Conservation (phyloP, 768 basidiomycete genomes). For the Termitomyces sp. region DNA sequence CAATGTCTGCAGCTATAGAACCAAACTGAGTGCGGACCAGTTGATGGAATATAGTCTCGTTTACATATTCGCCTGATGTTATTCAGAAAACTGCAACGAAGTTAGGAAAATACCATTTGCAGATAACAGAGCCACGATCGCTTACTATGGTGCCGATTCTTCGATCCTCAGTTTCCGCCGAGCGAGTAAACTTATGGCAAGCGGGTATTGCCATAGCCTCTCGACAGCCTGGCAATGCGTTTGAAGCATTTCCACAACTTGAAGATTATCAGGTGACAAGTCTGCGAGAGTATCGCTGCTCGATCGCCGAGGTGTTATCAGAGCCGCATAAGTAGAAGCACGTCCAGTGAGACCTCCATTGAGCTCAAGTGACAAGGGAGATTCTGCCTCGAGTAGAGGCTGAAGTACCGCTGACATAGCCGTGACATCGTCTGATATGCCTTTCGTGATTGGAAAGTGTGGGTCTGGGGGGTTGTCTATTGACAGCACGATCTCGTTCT, state of each 20-base stretch:
- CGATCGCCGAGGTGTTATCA: conserved; percentile 7
- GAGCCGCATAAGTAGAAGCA: conserved; percentile 10
- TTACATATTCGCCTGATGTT: conserved; percentile 61
- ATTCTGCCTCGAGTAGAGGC: conserved; percentile 12
- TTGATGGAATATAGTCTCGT: conserved; percentile 67
- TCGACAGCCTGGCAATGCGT: conserved; percentile 47
- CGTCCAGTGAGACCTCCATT: conserved; percentile 15
- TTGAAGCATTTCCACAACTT: conserved; percentile 48
- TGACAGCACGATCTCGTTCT: conserved; percentile 5
- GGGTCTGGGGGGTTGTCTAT: conserved; percentile 11
- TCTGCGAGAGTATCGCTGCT: conserved; percentile 9
- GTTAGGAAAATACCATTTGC: background rate
- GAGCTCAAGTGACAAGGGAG: conserved; percentile 6
- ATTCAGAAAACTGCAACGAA: conserved; percentile 54
- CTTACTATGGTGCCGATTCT: conserved; percentile 75
- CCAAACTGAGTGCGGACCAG: conserved; percentile 38
- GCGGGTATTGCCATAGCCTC: conserved; percentile 65
- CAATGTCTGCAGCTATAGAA: background rate
- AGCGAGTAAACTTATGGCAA: conserved; percentile 52
- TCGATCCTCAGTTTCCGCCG: conserved; percentile 62
- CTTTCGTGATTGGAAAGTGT: conserved; percentile 9
- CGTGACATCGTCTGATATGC: conserved; percentile 5
- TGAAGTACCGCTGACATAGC: conserved; percentile 1
- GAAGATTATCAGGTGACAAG: conserved; percentile 1
- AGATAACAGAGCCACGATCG: background rate